Percentiles rank a stretch among this genome's conserved stretches.
Conservation (phyloP, 139 green algal species). For the Auxenochlorella pyrenoidosa region DNA sequence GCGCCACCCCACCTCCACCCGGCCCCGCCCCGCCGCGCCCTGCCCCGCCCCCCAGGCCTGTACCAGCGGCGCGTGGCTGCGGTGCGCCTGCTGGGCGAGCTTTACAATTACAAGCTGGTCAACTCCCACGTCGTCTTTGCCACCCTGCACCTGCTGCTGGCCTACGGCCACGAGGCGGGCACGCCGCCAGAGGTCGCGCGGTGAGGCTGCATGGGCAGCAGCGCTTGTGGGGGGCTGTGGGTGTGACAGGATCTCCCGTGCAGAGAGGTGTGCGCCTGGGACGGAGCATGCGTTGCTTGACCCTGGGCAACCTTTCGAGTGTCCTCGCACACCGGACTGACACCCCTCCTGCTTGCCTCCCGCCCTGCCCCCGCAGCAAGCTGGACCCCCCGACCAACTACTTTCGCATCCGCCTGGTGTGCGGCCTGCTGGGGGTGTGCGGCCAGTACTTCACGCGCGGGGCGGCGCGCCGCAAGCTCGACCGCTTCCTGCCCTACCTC, state of each 20-base stretch:
- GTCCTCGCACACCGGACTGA: no score
- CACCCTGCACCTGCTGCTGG: slow-evolving; percentile 88
- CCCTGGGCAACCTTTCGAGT: no score
- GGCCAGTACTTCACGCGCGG: slow-evolving; percentile 88
- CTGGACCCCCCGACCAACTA: slow-evolving; percentile 69
- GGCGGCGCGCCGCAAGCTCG: slow-evolving; percentile 66
- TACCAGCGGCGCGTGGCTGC: slow-evolving; percentile 90
- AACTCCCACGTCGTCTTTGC: slow-evolving; percentile 83
- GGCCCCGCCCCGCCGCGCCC: neutral
- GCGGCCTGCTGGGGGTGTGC: slow-evolving; percentile 85
- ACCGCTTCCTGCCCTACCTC: slow-evolving; percentile 94
- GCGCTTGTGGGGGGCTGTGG: neutral
- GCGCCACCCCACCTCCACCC: neutral
- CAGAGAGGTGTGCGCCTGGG: neutral
- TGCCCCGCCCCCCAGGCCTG: slow-evolving; percentile 34
- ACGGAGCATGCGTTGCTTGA: no score
- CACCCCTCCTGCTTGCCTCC: neutral
- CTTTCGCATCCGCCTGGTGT: slow-evolving; percentile 79
- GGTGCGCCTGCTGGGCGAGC: slow-evolving; percentile 89
- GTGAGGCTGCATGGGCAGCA: neutral
- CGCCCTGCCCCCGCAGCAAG: neutral
- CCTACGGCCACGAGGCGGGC: slow-evolving; percentile 69
- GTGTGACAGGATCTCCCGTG: no score
- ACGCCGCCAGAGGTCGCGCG: slow-evolving; percentile 52
- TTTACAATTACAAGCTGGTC: slow-evolving; percentile 92